Evolutionary conservation across 208 protist genomes (phyloP), one percentile per base, ranked within the genome.

Genomic region (Phytomonas sp.): DNA sequence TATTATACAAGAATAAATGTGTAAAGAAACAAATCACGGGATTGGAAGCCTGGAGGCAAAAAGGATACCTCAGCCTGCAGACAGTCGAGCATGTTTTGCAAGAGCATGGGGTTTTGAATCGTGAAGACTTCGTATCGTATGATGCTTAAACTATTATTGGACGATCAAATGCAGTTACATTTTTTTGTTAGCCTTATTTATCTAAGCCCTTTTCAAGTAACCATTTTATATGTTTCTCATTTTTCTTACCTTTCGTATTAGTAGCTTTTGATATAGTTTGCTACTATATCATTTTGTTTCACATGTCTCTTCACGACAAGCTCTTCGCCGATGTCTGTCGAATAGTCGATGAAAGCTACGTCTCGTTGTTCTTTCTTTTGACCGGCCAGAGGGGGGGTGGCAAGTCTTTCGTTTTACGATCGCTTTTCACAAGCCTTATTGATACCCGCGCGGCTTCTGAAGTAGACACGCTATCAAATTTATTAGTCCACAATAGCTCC

Each of bases 1-100:
- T 96, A 34, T 71, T 96, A 1, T 96, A 96, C 76, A 60, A 81
- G 20, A 70, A 89, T 43, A 83, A 83, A 71, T 70, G 81, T 64
- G 67, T 94, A 15, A 71, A 82, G 70, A 71, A 85, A 60, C 91
- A 93, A 70, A 33, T 96, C 29, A 91, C 83, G 26, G 88, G 79
- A 15, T 66, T 93, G 13, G 79, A 77, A 11, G 63, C 78, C 17
- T 96, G 91, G 89, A 83, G 75, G 37, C 29, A 67, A 6, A 59
- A 79, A 63, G 66, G 68, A 36, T 36, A 76, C 46, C 46, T 94
- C 33, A 85, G 70, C 32, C 60, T 92, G 4, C 63, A 71, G 0
- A 79, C 79, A 0, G 88, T 86, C 0, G 87, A 94, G 71, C 73
- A 43, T 0, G 67, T 88, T 1, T 59, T 96, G 0, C 61, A 69